Percentiles rank a stretch among this genome's conserved stretches.
phyloP scores from a whole-genome alignment of 192 early-diverging fungal genomes.

The Umbelopsis ramanniana region DNA sequence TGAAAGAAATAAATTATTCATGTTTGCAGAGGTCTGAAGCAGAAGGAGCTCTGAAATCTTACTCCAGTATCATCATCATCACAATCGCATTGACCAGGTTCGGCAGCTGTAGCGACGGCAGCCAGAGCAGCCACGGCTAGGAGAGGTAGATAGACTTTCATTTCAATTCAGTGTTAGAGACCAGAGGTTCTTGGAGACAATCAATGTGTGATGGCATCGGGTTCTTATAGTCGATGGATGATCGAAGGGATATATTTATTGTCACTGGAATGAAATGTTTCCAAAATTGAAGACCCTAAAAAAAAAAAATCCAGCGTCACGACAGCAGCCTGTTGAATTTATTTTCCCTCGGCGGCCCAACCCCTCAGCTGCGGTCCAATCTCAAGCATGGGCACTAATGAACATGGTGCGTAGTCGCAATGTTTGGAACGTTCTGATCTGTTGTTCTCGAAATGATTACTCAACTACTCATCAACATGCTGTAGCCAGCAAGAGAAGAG shows the following conservation, averaged over 20 bases:
- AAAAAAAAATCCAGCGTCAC: not conserved
- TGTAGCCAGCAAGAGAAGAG: conserved; percentile 3
- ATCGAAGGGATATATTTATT: not conserved
- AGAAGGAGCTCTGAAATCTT: not conserved
- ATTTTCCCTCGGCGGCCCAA: not conserved
- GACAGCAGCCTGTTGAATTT: not conserved
- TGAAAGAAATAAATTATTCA: not conserved
- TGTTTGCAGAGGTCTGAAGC: not conserved
- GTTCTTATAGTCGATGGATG: not conserved
- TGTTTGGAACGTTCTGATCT: not conserved
- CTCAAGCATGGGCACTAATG: not conserved
- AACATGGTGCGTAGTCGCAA: not conserved
- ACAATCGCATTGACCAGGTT: not conserved
- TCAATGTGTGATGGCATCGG: not conserved
- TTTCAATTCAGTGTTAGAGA: not conserved
- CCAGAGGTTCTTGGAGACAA: not conserved
- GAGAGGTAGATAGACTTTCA: conserved; percentile 8
- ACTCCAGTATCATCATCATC: not conserved
- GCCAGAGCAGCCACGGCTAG: not conserved
- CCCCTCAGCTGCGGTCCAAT: not conserved
- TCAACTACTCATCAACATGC: not conserved
- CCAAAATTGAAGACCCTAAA: not conserved
- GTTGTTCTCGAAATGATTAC: not conserved
- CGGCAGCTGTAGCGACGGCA: not conserved
- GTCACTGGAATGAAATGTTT: not conserved